phyloP scores from a whole-genome alignment of 2,329 filamentous ascomycete genomes.

The Hypoxylon sp. region DNA sequence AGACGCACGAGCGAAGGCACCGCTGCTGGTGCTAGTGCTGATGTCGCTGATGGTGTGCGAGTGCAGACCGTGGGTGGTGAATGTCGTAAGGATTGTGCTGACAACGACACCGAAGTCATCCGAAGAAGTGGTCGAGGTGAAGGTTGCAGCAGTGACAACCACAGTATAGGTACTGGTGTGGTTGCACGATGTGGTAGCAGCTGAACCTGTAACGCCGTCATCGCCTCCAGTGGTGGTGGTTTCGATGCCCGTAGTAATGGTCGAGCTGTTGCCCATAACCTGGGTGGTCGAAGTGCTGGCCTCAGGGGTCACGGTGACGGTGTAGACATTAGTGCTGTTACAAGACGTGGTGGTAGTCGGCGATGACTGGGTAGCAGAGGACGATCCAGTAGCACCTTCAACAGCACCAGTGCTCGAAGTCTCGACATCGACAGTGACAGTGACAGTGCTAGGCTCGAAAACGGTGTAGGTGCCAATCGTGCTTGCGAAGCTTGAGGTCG shows the following conservation, averaged over 20 bases:
- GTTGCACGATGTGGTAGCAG: constrained; percentile 5
- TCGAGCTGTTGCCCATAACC: background rate
- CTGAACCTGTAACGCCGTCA: constrained; percentile 14
- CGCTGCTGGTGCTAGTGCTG: background rate
- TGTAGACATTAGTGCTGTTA: background rate
- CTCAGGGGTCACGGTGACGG: background rate
- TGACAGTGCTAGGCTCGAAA: background rate
- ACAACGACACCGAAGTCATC: constrained; percentile 12
- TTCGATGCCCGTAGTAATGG: constrained; percentile 4
- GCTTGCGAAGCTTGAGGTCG: constrained; percentile 15
- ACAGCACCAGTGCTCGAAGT: background rate
- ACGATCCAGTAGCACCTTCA: background rate
- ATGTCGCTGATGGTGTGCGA: constrained; percentile 9
- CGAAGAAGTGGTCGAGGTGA: constrained; percentile 1
- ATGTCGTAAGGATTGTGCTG: constrained; percentile 28
- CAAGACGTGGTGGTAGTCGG: background rate
- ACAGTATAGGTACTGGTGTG: constrained; percentile 8
- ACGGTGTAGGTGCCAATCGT: constrained; percentile 17
- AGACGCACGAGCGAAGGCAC: background rate
- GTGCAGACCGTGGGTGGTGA: constrained; percentile 13
- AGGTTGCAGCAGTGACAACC: background rate
- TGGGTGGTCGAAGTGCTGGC: background rate
- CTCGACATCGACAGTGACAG: background rate
- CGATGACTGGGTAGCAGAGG: background rate
- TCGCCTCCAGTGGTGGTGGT: constrained; percentile 16